Evolutionary conservation across 2,329 filamentous ascomycete genomes (phyloP), one percentile per base, ranked within the genome.

Genomic region (Metarhizium guizhouense): DNA sequence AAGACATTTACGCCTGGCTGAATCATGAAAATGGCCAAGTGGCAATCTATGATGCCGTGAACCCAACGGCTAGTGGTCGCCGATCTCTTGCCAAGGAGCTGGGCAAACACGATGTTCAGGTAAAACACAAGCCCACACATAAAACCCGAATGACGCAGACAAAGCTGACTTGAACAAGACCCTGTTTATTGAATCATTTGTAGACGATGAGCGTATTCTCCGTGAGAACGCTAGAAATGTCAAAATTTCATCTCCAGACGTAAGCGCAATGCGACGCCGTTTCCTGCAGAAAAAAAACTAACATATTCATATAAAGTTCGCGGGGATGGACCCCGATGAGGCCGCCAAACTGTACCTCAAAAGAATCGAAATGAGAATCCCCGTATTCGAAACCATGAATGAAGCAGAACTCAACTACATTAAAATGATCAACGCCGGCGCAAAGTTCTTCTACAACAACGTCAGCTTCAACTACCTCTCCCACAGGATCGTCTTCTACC

Each of bases 371-470:
- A 86, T 89, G 63, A 90, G 94, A 63, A 99, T 99, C 57, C 94
- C 94, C 20, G 86, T 93, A 57, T 99, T 96, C 64, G 92, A 99
- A 74, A 95, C 90, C 1, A 97, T 99, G 91, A 82, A 92, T 64
- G 94, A 99, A 70, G 80, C 81, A 34, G 92, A 97, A 62, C 80
- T 99, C 60, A 96, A 97, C 69, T 99, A 93, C 74, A 93, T 99
- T 74, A 96, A 96, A 76, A 96, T 99, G 93, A 95, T 97, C 69
- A 99, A 99, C 63, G 94, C 94, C 7, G 94, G 94, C 48, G 85
- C 93, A 67, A 85, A 90, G 62, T 87, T 99, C 67, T 87, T 93
- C 64, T 93, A 97, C 72, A 99, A 99, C 75, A 96, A 97, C 62
- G 89, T 94, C 68, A 92, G 87, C 67, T 97, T 99, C 70, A 93